phyloP scores from a whole-genome alignment of 768 basidiomycete species.

The Rhizopogon vesiculosus region DNA sequence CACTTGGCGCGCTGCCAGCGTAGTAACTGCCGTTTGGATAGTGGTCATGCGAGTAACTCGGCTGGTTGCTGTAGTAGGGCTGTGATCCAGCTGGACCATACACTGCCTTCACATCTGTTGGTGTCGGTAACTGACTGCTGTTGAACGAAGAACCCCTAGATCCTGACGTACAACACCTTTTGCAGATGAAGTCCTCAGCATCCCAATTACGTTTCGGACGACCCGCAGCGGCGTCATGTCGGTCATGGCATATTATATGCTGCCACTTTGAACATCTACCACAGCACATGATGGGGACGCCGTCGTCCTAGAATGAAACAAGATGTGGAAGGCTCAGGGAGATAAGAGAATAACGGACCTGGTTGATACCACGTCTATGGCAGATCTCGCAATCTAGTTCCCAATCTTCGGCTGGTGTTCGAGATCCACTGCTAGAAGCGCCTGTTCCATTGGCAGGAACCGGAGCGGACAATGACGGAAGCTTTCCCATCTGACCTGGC shows the following conservation, averaged over 20 bases:
- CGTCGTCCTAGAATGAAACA: constrained; percentile 59
- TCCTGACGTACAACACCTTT: constrained; percentile 38
- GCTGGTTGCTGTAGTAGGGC: constrained; percentile 8
- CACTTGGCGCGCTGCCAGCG: constrained; percentile 9
- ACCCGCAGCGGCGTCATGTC: constrained; percentile 58
- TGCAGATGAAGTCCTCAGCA: constrained; percentile 76
- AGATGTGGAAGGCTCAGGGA: constrained; percentile 6
- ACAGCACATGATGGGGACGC: constrained; percentile 75
- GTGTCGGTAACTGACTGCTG: background rate
- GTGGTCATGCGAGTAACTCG: constrained; percentile 12
- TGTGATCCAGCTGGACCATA: constrained; percentile 9
- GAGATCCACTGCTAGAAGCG: constrained; percentile 34
- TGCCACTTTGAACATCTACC: constrained; percentile 85
- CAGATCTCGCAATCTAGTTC: constrained; percentile 89
- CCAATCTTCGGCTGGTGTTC: constrained; percentile 68
- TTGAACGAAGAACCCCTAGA: constrained; percentile 8
- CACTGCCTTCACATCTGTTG: constrained; percentile 1
- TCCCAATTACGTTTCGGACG: constrained; percentile 78
- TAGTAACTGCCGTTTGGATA: constrained; percentile 13
- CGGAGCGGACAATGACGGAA: background rate
- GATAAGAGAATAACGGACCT: constrained; percentile 40
- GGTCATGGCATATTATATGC: constrained; percentile 82
- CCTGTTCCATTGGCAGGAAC: constrained; percentile 20
- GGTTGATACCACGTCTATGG: constrained; percentile 62
- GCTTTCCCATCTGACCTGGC: constrained; percentile 4